Evolutionary conservation across 495 filamentous ascomycete species (phyloP), one percentile per base, ranked within the genome.

Genomic region (Penicillium parvum): DNA sequence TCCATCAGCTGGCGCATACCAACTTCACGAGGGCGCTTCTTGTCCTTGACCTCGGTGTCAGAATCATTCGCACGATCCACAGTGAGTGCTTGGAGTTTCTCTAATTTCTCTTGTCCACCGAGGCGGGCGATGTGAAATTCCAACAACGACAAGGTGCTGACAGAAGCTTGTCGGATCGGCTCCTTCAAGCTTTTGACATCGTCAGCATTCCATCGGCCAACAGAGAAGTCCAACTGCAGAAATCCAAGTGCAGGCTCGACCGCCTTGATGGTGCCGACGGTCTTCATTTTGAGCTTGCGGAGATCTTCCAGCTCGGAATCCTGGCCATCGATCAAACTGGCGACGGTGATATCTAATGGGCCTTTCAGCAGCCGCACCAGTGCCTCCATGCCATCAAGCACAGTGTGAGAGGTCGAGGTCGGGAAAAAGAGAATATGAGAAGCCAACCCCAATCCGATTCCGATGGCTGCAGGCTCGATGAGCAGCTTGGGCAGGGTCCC

Each of bases 401-500:
- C 58, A 1, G 58, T 43, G 22, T 60, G 52, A 2, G 68, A 69
- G 18, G 66, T 72, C 4, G 68, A 69, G 14, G 51, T 58, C 3
- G 68, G 68, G 23, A 72, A 72, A 23, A 72, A 66, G 9, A 72
- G 40, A 5, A 72, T 46, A 4, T 59, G 59, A 14, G 49, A 63
- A 8, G 53, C 68, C 29, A 69, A 26, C 7, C 66, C 66, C 0
- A 72, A 44, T 2, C 68, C 68, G 8, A 69, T 53, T 0, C 66
- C 68, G 34, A 68, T 60, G 1, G 53, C 61, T 7, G 63, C 58
- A 3, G 68, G 68, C 32, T 64, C 63, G 12, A 67, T 44, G 16
- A 72, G 28, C 1, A 56, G 9, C n/a, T 60, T 52, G 0, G 68
- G 56, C n/a, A 72, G 30, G 0, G 59, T 69, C 3, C 68, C 68